Evolutionary conservation across 352 stramenopile species (phyloP), one percentile per base, ranked within the genome.

Genomic region (Phytophthora kernoviae): DNA sequence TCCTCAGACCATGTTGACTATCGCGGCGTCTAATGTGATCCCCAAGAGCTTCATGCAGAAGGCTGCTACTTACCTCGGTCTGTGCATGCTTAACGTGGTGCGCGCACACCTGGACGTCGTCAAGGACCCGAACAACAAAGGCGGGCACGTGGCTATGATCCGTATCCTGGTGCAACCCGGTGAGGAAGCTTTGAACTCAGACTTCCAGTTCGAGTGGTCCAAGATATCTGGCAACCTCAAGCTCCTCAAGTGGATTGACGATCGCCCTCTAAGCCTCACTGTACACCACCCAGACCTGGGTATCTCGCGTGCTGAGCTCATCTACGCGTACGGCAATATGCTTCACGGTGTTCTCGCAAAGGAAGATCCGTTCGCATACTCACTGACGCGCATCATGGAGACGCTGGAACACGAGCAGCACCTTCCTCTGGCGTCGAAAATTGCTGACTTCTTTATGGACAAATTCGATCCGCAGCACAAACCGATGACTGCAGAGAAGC

Each of bases 91-190:
- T 63, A 97, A 99, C 73, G 94, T 99, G 17, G 75, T 96, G 22
- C 88, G 95, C 39, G 94, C 96, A 17, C 96, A 98, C 69, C 74
- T 99, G 50, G 96, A 99, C 63, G 88, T 98, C 24, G 87, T 99
- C 4, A 73, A 92, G 26, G 90, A 98, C 81, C 87, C 59, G 11
- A 70, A 79, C 54, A 77, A 88, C 55, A 68, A 73, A 17, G 82
- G 76, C 47, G 81, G 70, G 22, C 81, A 86, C 43, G 82, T 93
- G 12, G 81, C 81, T 37, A 88, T 94, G 79, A 81, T 92, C 52
- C 84, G 84, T 15, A 94, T 94, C 58, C 76, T 94, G 24, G 84
- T 94, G 21, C 78, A 86, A 37, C 84, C 84, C 15, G 85, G 78
- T 37, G 49, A 77, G n/a, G 63, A 91, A 40, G 77, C 79, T 9